phyloP scores from a whole-genome alignment of 2,329 filamentous ascomycete genomes.

The Cryphonectria carpinicola region DNA sequence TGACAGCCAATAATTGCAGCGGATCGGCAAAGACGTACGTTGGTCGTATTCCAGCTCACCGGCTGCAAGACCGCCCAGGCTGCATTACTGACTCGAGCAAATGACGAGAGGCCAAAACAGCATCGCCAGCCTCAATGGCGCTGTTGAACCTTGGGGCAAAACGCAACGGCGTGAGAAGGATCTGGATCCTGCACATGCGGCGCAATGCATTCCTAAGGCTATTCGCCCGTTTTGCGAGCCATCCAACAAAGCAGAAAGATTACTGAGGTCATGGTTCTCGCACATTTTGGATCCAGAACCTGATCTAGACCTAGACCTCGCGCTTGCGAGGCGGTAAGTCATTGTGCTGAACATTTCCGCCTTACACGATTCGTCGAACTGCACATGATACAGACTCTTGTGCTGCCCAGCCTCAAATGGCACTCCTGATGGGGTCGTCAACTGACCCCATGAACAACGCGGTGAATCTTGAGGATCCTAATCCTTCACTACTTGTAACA shows the following conservation, averaged over 20 bases:
- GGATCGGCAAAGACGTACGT: constrained; percentile 9
- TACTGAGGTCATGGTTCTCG: not conserved
- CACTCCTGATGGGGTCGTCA: not conserved
- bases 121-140: not conserved
- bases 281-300: not conserved
- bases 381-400: not conserved
- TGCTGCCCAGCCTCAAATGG: not conserved
- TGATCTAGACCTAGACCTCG: not conserved
- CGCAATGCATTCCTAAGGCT: not conserved
- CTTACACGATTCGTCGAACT: not conserved
- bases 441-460: not conserved
- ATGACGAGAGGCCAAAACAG: not conserved
- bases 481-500: not conserved
- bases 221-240: not conserved
- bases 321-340: not conserved
- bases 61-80: not conserved
- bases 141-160: not conserved
- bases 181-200: not conserved
- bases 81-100: not conserved
- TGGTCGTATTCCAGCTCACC: not conserved
- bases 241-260: not conserved
- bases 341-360: not conserved
- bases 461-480: not conserved
- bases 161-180: not conserved
- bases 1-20: constrained; percentile 14